Conservation (phyloP, 2,329 filamentous ascomycete genomes). For the Pestalotiopsis sp. region DNA sequence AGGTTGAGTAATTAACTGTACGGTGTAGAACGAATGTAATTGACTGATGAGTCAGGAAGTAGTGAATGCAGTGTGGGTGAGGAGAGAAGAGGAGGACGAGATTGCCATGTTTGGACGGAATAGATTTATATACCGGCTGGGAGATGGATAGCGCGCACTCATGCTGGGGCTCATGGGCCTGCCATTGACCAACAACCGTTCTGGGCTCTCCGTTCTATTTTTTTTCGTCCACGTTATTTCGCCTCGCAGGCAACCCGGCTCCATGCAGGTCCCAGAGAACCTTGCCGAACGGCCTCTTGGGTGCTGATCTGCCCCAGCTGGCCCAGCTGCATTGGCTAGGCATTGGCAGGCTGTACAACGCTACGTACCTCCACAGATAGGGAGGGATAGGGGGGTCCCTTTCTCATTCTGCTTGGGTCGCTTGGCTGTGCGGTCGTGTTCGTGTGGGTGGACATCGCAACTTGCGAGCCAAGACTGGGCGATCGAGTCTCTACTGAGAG, state of each 20-base stretch:
- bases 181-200: not conserved
- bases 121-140: conserved; percentile 50
- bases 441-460: not conserved
- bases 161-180: conserved; percentile 15
- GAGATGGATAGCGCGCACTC: conserved; percentile 1
- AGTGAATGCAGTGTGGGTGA: conserved; percentile 55
- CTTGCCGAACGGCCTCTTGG: not conserved
- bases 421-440: not conserved
- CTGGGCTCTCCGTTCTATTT: not conserved
- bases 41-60: conserved; percentile 58
- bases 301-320: not conserved
- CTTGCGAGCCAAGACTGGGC: not conserved
- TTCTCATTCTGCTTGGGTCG: not conserved
- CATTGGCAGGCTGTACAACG: not conserved
- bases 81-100: conserved; percentile 37
- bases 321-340: not conserved
- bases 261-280: not conserved
- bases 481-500: not conserved
- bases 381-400: not conserved
- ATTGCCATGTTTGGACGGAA: conserved; percentile 41
- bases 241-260: conserved; percentile 26
- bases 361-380: not conserved
- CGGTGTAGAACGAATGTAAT: conserved; percentile 56
- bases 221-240: conserved; percentile 27
- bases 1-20: conserved; percentile 10